Conservation (phyloP, 495 filamentous ascomycete species). For the Xylaria acuta region DNA sequence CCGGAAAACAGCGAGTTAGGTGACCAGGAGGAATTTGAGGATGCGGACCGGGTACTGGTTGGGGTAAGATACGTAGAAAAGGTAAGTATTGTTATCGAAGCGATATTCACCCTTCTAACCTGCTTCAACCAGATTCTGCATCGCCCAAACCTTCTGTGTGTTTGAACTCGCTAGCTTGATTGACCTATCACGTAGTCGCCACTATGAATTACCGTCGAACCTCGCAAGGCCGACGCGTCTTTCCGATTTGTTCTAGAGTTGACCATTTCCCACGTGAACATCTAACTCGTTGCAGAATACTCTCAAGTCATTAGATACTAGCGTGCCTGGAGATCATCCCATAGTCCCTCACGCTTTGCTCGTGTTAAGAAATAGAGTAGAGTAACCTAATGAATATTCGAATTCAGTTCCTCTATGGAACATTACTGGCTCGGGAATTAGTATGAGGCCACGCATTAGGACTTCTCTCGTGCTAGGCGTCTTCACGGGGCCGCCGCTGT, state of each 20-base stretch:
- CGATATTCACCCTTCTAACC: too few species aligned
- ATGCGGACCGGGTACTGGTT: constrained; percentile 57
- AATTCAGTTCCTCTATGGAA: not conserved
- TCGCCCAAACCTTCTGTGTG: too few species aligned
- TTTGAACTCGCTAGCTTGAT: too few species aligned
- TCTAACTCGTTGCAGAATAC: not conserved
- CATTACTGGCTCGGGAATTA: not conserved
- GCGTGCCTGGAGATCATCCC: not conserved
- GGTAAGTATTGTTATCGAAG: not conserved
- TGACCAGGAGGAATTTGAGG: constrained; percentile 52
- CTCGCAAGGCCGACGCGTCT: not conserved
- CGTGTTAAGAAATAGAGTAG: not conserved
- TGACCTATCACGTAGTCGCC: too few species aligned
- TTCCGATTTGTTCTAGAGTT: not conserved
- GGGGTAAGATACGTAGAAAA: constrained; percentile 59
- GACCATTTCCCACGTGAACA: not conserved
- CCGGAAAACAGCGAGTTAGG: constrained; percentile 54
- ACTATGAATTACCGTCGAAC: too few species aligned
- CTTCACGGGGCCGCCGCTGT: not conserved
- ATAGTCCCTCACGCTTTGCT: not conserved
- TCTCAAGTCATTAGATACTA: not conserved
- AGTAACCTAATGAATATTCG: not conserved
- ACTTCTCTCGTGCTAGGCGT: not conserved
- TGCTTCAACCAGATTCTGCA: too few species aligned
- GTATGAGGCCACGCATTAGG: not conserved